Evolutionary conservation across 192 early-diverging fungal species (phyloP).

Genomic region (Coemansia sp.): DNA sequence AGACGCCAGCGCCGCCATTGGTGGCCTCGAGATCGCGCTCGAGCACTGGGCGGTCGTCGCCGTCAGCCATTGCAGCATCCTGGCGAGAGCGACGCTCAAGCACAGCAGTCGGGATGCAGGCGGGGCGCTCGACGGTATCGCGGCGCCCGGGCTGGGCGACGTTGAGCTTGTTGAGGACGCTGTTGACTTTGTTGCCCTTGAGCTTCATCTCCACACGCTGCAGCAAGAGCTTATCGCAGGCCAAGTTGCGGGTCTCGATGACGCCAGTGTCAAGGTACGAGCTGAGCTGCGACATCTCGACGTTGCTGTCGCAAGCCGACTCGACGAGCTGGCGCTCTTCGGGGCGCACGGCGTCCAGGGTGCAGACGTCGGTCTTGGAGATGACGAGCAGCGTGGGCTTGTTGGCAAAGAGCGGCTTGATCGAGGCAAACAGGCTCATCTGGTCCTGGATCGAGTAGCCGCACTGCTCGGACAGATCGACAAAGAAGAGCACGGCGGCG

Average conservation of each 20-base stretch:
- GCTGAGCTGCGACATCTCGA: slow-evolving; percentile 78
- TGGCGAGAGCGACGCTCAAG: slow-evolving; percentile 51
- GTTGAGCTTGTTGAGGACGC: slow-evolving; percentile 95
- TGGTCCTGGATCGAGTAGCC: slow-evolving; percentile 96
- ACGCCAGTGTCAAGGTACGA: slow-evolving; percentile 95
- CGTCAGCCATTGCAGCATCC: slow-evolving; percentile 63
- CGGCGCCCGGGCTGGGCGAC: slow-evolving; percentile 84
- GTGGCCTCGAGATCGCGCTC: slow-evolving; percentile 91
- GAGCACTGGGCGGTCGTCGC: slow-evolving; percentile 69
- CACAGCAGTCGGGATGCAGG: slow-evolving; percentile 77
- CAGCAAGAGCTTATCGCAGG: slow-evolving; percentile 91
- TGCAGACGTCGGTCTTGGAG: slow-evolving; percentile 93
- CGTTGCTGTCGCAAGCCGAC: slow-evolving; percentile 61
- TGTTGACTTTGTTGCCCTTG: slow-evolving; percentile 83
- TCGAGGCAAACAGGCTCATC: slow-evolving; percentile 84
- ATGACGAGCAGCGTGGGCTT: slow-evolving; percentile 94
- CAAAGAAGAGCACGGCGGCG: slow-evolving; percentile 94
- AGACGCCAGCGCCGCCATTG: slow-evolving; percentile 94
- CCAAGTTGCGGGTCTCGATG: slow-evolving; percentile 90
- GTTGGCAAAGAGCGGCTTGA: slow-evolving; percentile 98
- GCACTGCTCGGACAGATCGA: slow-evolving; percentile 97
- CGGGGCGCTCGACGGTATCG: slow-evolving; percentile 80
- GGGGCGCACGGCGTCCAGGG: slow-evolving; percentile 72
- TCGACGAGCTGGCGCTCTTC: slow-evolving; percentile 77
- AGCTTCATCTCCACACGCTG: slow-evolving; percentile 95